Evolutionary conservation across 2,329 filamentous ascomycete genomes (phyloP), one percentile per base, ranked within the genome.

Genomic region (Xylaria sp.): DNA sequence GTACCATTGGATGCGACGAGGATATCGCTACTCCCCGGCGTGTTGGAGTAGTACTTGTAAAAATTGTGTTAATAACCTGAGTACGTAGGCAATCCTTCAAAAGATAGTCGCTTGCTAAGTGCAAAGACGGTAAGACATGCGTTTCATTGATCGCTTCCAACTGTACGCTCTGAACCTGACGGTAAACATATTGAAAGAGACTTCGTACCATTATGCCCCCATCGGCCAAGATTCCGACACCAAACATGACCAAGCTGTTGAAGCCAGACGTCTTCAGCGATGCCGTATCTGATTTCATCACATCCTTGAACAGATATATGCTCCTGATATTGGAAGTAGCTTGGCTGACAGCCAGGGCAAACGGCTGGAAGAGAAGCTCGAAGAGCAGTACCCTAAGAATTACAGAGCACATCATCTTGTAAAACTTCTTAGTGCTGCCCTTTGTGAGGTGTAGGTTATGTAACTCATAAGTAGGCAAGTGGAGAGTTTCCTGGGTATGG

Each of bases 221-320:
- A 70, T 82, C 80, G 12, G 72, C 77, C 39, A 82, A 73, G 61
- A 84, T 78, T 23, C 82, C 83, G 69, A 84, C 76, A 36, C 82
- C 80, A 68, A 84, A 84, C 13, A 84, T 83, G 59, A 84, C 77
- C 33, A 84, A 73, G 0, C 74, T 78, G 71, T 83, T 82, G 76
- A 84, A 84, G 33, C 81, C 80, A 1, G 82, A 81, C 0, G 80
- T 82, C 66, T 75, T 80, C 5, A 84, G 68, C 1, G 81, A 76
- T 0, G 78, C 76, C 0, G 83, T 84, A 74, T 83, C 78, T 5
- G 82, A 84, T 62, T 82, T 82, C 71, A 84, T 67, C 20, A 84
- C 83, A 64, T 84, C 82, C 64, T 84, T 83, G 74, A 82, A 82
- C 9, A 82, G 73, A 64, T 79, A 83, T 33, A 83, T 79, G 70